Evolutionary conservation across 805 yeast species (phyloP).

Genomic region (Ogataea henricii): DNA sequence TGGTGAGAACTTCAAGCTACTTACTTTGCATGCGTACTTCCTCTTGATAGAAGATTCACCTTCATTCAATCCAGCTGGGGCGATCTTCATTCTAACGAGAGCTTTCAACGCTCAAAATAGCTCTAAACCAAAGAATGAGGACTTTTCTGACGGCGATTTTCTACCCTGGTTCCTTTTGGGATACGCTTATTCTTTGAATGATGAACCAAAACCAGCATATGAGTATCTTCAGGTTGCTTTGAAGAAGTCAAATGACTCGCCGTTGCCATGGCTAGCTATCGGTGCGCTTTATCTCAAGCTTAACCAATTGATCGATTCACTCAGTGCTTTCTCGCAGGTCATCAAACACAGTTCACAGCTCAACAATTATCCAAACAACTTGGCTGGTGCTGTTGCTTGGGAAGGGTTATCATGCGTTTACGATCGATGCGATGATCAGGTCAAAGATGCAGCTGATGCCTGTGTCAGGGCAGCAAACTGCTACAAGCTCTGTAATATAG

Average conservation of each 20-base stretch:
- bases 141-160: conserved; percentile 46
- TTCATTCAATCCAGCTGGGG: conserved; percentile 36
- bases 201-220: conserved; percentile 53
- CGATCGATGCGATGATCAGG: conserved; percentile 63
- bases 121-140: conserved; percentile 16
- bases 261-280: conserved; percentile 68
- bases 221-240: conserved; percentile 57
- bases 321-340: conserved; percentile 69
- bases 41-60: conserved; percentile 38
- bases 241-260: conserved; percentile 51
- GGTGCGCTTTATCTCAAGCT: conserved; percentile 61
- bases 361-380: conserved; percentile 34
- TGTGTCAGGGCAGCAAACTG: conserved; percentile 53
- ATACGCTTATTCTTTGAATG: conserved; percentile 48
- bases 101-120: conserved; percentile 30
- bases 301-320: conserved; percentile 63
- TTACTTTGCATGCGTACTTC: conserved; percentile 52
- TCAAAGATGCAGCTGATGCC: conserved; percentile 61
- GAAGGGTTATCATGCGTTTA: conserved; percentile 64
- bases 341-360: conserved; percentile 53
- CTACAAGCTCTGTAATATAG: conserved; percentile 48
- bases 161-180: conserved; percentile 61
- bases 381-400: conserved; percentile 59
- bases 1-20: conserved; percentile 46
- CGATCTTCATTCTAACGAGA: conserved; percentile 39